Base-by-base conservation (phyloP, 2,329 filamentous ascomycete genomes). In the Penicillium sp. region DNA sequence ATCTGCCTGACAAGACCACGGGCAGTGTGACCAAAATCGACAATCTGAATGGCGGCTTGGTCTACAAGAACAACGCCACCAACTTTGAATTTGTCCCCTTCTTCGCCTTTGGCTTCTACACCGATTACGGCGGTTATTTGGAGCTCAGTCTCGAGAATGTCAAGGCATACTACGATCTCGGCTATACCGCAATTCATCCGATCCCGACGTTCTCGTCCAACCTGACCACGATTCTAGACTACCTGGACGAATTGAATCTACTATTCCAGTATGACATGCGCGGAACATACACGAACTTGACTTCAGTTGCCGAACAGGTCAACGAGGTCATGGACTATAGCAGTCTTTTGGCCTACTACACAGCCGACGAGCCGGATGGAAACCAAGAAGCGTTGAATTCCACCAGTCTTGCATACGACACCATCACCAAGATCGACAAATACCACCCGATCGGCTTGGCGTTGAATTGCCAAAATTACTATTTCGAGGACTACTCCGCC, bases 211-310 rank as follows among this genome's bases (percentile, higher is more conserved):
- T 54, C 11, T 58, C 56, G 20, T 21, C 47, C 18, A 58, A 58
- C 30, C 8, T 54, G n/a, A 45, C 56, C n/a, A 49, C 52, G 18
- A 50, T 58, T 24, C 26, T 58, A 24, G 46, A 58, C 40, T 58
- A 58, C 53, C 30, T 58, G 45, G 56, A 58, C 38, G 56, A 58
- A 18, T 30, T 58, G 18, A 58, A 58, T 14, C n/a, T 58, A n/a
- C 24, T 53, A 33, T 58, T 58, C 46, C 56, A 58, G 38, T 58
- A 58, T 48, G 56, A 58, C 42, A 58, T 58, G 56, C 56, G 56
- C 23, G 51, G 51, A n/a, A 54, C 50, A 1, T 58, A 58, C 16
- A 48, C 28, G n/a, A 58, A 58, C 33, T 6, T 58, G 35, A 50
- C 50, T 3, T 58, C 56, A 1, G 51, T 58, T 3, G 51, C 12